Conservation (phyloP, 2,329 filamentous ascomycete genomes). For the Acrocalymma vagum region DNA sequence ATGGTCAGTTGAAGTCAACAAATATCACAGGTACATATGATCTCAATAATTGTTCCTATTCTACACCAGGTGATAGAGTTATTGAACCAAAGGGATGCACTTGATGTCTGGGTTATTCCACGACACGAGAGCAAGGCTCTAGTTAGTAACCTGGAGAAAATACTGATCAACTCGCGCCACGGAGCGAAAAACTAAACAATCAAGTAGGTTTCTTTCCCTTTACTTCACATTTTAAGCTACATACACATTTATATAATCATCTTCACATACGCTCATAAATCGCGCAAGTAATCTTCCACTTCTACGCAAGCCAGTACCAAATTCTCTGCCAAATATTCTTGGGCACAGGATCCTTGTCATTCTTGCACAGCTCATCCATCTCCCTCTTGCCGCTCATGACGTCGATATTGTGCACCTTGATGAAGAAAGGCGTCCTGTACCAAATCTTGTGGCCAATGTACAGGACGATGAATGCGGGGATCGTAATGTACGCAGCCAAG, state of each 20-base stretch:
- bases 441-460: constrained; percentile 46
- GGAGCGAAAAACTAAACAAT: too few species aligned
- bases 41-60: too few species aligned
- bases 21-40: too few species aligned
- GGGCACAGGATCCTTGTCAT: constrained; percentile 41
- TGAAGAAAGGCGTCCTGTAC: constrained; percentile 35
- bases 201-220: too few species aligned
- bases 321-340: constrained; percentile 43
- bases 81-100: too few species aligned
- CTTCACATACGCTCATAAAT: constrained; percentile 1
- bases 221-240: too few species aligned
- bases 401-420: constrained; percentile 39
- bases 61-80: too few species aligned
- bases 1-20: too few species aligned
- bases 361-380: constrained; percentile 45
- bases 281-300: not conserved
- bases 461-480: constrained; percentile 45
- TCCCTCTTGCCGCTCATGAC: constrained; percentile 43
- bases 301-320: constrained; percentile 49
- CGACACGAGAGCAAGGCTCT: too few species aligned
- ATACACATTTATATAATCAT: not conserved
- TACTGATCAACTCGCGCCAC: too few species aligned
- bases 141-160: too few species aligned
- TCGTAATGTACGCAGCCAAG: constrained; percentile 59
- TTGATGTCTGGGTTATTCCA: too few species aligned